Evolutionary conservation across 75 land plant species (phyloP), one percentile per base, ranked within the genome.

Genomic region (Sequoia sempervirens): DNA sequence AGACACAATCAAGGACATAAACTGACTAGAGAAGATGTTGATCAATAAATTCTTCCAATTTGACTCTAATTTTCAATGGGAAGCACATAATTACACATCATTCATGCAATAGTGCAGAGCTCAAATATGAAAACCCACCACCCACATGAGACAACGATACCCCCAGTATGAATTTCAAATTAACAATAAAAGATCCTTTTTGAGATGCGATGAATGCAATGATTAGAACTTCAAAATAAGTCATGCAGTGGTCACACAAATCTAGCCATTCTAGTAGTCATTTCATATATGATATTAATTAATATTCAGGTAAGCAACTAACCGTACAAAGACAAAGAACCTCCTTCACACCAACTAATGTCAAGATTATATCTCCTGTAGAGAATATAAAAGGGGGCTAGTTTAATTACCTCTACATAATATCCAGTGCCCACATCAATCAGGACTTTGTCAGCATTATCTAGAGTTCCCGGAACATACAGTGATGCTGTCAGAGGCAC

Each of bases 391-490:
- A 32, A 41, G 40, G 70, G 40, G n/a, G 17, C 8, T 56, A 40
- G 8, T 32, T 10, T 1, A 81, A 40, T 40, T 54, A 98, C 98
- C 97, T 98, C 97, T 47, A 98, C 89, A 86, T 93, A 98, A 85
- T 98, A 98, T 15, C 99, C 99, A 46, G 99, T 98, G 41, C 99
- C 99, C 4, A 96, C 93, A 87, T 98, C 99, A 56, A 98, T 92
- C 12, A 98, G 89, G 17, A 98, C 96, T 58, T 87, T 92, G 66
- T 96, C 93, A 4, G 93, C 88, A 66, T 96, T 91, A 73, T 96
- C 91, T 20, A 98, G 91, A 4, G 91, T 85, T 9, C 99, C 99
- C 28, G 99, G 91, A 11, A 96, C 99, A 82, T 96, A 98, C 26
- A 98, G 91, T 23, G 99, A 98, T 54, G 97, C 99, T 14, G 99